A percentile compares a stretch with the other conserved stretches of the same genome.
Conservation (phyloP, 768 basidiomycete genomes). For the Tricholoma sp. region DNA sequence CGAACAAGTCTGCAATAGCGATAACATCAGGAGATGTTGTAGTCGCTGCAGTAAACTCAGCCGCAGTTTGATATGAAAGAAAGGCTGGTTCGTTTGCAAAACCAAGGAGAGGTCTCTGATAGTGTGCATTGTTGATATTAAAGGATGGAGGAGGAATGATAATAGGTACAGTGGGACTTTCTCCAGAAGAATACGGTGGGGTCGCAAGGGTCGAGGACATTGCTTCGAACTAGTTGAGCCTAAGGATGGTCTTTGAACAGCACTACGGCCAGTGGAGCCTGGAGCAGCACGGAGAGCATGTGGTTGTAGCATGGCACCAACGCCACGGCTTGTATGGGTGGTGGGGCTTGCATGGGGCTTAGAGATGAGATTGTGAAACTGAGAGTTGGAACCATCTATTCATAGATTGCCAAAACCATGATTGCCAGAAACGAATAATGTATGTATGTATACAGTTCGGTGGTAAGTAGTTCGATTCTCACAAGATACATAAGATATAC, state of each 20-base stretch:
- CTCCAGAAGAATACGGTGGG: conserved; percentile 2
- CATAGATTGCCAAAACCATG: neutral
- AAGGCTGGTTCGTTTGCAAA: neutral
- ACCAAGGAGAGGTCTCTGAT: neutral
- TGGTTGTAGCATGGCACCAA: neutral
- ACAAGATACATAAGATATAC: neutral
- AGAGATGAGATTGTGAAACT: neutral
- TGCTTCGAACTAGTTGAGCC: neutral
- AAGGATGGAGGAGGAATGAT: conserved; percentile 21
- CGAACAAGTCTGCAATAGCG: conserved; percentile 39
- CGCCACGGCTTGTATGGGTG: too few species aligned
- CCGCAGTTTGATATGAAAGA: neutral
- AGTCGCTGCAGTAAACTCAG: conserved; percentile 12
- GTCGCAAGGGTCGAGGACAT: conserved; percentile 7
- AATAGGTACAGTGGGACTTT: conserved; percentile 18
- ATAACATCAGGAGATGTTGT: conserved; percentile 33
- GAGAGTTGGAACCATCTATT: neutral
- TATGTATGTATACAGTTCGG: neutral
- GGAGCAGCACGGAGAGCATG: neutral
- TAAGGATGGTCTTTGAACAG: neutral
- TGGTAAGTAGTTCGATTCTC: neutral
- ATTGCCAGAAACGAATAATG: neutral
- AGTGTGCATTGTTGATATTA: neutral
- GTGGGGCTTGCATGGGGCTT: too few species aligned
- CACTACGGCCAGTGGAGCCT: neutral